A percentile compares a stretch with the other conserved stretches of the same genome.
Conservation (phyloP, 2,329 filamentous ascomycete species). For the Didymella segeticola region DNA sequence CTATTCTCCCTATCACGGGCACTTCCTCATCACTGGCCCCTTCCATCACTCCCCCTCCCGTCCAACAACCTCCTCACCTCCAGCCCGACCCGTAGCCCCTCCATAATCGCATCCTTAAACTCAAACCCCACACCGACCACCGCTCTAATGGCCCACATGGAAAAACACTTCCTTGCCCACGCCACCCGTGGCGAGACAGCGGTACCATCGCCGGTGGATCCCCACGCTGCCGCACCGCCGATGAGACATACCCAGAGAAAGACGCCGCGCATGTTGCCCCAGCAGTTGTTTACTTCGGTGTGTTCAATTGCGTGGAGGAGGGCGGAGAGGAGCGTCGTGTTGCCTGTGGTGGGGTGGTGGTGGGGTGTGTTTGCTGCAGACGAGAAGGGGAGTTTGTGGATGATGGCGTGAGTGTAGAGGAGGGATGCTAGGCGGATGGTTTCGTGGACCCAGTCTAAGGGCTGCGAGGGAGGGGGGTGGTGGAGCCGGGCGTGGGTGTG, state of each 20-base stretch:
- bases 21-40: background rate
- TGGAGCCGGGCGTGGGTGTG: constrained; percentile 34
- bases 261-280: constrained; percentile 37
- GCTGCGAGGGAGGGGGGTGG: constrained; percentile 19
- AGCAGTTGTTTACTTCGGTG: constrained; percentile 32
- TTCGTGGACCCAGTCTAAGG: constrained; percentile 42
- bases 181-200: constrained; percentile 15
- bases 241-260: constrained; percentile 44
- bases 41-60: background rate
- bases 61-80: constrained; percentile 31
- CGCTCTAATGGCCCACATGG: constrained; percentile 34
- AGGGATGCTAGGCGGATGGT: constrained; percentile 39
- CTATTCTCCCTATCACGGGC: background rate
- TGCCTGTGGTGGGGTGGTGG: background rate
- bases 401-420: constrained; percentile 42
- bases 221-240: constrained; percentile 38
- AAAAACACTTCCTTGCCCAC: constrained; percentile 42
- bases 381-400: constrained; percentile 33
- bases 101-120: constrained; percentile 27
- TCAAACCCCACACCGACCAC: constrained; percentile 30
- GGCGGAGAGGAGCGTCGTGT: constrained; percentile 22
- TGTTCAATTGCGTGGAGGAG: constrained; percentile 32
- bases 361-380: constrained; percentile 24
- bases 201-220: constrained; percentile 1
- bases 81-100: constrained; percentile 36